These are phyloP conservation scores for Leishmania turanica DNA, from an alignment of 208 protist genomes.

Conservation along the genomic window DNA sequence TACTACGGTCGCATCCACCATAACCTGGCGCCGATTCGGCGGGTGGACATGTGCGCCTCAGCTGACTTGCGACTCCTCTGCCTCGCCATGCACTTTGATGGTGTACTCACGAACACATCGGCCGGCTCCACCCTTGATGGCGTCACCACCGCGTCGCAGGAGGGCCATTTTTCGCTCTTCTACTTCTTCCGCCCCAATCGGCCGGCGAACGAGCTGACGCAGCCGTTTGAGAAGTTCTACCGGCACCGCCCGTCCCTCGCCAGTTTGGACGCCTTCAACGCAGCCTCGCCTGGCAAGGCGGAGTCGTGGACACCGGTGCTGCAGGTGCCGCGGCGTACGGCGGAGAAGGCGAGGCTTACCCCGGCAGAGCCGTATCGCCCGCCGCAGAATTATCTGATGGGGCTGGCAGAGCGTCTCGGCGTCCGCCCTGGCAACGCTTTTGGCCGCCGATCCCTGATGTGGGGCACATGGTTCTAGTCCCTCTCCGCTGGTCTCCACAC, in stretches of 20 bases:
- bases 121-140: conserved; percentile 37
- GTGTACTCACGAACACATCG: conserved; percentile 33
- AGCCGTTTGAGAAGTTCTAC: conserved; percentile 78
- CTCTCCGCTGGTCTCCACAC: not conserved
- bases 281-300: not conserved
- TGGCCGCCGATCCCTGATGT: conserved; percentile 86
- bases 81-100: conserved; percentile 59
- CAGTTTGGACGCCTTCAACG: conserved; percentile 21
- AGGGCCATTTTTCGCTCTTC: conserved; percentile 61
- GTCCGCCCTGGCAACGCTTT: conserved; percentile 81
- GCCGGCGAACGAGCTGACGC: conserved; percentile 73
- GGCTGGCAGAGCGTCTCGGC: conserved; percentile 80
- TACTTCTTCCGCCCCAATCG: conserved; percentile 88
- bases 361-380: conserved; percentile 64
- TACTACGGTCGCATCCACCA: conserved; percentile 80
- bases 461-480: conserved; percentile 85
- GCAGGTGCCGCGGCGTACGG: conserved; percentile 48
- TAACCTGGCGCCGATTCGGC: conserved; percentile 43
- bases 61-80: conserved; percentile 82
- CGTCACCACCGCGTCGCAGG: conserved; percentile 14
- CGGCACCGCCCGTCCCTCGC: conserved; percentile 51
- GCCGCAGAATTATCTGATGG: conserved; percentile 88
- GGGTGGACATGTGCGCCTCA: conserved; percentile 65
- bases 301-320: conserved; percentile 57
- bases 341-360: conserved; percentile 30